A percentile compares a stretch with the other conserved stretches of the same genome.
phyloP scores from a whole-genome alignment of 2,329 filamentous ascomycete species.

The Apiospora pterosperma region DNA sequence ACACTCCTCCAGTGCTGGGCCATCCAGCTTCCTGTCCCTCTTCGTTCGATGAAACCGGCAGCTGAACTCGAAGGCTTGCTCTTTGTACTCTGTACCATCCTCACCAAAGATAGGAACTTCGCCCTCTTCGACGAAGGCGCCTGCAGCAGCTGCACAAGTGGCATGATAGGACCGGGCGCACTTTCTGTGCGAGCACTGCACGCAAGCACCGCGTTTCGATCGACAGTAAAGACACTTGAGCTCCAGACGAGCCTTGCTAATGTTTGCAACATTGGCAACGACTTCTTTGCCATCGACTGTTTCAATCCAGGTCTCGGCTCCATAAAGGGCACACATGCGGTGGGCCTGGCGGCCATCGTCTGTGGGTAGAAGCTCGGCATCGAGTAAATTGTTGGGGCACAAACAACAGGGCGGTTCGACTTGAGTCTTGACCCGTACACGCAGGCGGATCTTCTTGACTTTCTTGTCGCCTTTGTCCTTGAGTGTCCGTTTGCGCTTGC shows the following conservation, averaged over 20 bases:
- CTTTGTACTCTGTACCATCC: conserved; percentile 87
- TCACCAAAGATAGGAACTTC: conserved; percentile 84
- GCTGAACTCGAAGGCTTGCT: conserved; percentile 87
- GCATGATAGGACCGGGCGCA: conserved; percentile 92
- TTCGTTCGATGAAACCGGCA: conserved; percentile 93
- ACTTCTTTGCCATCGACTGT: conserved; percentile 67
- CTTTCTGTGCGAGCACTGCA: conserved; percentile 94
- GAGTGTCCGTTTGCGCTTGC: conserved; percentile 65
- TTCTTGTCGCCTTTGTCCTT: conserved; percentile 47
- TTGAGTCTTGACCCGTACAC: conserved; percentile 66
- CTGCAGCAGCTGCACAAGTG: conserved; percentile 87
- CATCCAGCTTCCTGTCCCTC: conserved; percentile 72
- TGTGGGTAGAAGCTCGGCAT: conserved; percentile 78
- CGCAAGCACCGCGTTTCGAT: conserved; percentile 91
- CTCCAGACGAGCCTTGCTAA: conserved; percentile 82
- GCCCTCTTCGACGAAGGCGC: conserved; percentile 86
- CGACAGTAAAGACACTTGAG: conserved; percentile 95
- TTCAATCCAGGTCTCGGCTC: conserved; percentile 87
- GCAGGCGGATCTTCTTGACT: conserved; percentile 75
- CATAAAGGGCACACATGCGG: conserved; percentile 83
- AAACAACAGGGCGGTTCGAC: conserved; percentile 81
- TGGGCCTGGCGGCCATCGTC: conserved; percentile 87
- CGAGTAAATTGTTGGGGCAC: conserved; percentile 85
- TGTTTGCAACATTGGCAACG: conserved; percentile 74
- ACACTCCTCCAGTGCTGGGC: conserved; percentile 67